These are phyloP conservation scores for Apophysomyces trapeziformis DNA, from an alignment of 371 early-diverging fungal genomes.

Conservation along the genomic window DNA sequence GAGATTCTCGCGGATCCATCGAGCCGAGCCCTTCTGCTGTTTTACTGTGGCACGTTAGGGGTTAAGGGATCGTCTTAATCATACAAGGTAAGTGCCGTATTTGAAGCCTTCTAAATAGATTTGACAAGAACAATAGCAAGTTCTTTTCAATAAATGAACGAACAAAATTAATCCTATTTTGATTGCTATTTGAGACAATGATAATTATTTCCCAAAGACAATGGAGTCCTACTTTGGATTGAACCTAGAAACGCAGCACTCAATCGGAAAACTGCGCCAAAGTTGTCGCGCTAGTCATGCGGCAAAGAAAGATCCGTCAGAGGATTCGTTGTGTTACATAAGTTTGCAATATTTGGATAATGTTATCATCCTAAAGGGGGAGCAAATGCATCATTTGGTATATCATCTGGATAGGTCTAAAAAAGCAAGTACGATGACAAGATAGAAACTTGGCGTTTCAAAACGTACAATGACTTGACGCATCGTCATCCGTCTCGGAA, in stretches of 20 bases:
- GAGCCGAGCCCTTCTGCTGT: neutral
- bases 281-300: constrained; percentile 4
- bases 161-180: neutral
- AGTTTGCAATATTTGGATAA: constrained; percentile 3
- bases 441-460: neutral
- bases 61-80: neutral
- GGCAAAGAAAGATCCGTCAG: constrained; percentile 2
- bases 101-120: neutral
- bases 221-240: neutral
- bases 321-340: constrained; percentile 4
- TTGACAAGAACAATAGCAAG: constrained; percentile 1
- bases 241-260: neutral
- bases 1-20: constrained; percentile 2
- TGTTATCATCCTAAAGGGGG: constrained; percentile 8
- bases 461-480: constrained; percentile 12
- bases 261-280: neutral
- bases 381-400: neutral
- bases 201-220: neutral
- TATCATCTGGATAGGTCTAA: constrained; percentile 8
- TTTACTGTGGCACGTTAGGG: constrained; percentile 8
- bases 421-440: constrained; percentile 6
- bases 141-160: neutral
- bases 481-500: constrained; percentile 9
- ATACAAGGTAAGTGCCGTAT: neutral
- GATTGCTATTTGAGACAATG: neutral